phyloP scores from a whole-genome alignment of 495 filamentous ascomycete species.

The Penicillium arizonense region DNA sequence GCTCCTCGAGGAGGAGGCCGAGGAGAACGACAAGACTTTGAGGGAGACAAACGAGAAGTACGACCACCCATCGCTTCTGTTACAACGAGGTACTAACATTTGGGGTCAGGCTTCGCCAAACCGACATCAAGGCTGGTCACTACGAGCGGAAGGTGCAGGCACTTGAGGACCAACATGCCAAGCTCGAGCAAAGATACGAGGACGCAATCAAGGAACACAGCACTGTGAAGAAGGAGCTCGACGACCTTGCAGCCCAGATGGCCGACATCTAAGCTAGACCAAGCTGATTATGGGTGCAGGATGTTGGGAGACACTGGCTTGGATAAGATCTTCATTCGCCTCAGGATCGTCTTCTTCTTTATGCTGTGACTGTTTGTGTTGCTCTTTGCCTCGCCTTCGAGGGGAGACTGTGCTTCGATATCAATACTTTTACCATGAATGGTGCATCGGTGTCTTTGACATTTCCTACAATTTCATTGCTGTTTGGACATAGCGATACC shows the following conservation, averaged over 20 bases:
- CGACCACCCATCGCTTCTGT: conserved; percentile 25
- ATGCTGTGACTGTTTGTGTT: conserved; percentile 25
- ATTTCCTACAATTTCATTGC: background rate
- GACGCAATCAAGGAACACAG: conserved; percentile 88
- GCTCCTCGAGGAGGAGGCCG: conserved; percentile 95
- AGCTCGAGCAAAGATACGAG: conserved; percentile 96
- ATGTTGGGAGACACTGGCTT: conserved; percentile 31
- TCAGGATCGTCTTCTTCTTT: conserved; percentile 27
- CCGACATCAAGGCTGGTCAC: conserved; percentile 98
- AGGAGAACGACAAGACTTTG: conserved; percentile 89
- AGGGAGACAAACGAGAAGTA: conserved; percentile 99
- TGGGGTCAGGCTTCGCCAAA: conserved; percentile 80
- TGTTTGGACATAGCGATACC: background rate
- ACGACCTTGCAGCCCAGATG: conserved; percentile 84
- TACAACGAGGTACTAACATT: conserved; percentile 17
- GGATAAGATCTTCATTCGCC: conserved; percentile 29
- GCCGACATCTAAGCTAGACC: conserved; percentile 71
- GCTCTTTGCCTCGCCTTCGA: conserved; percentile 19
- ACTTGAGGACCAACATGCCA: conserved; percentile 80
- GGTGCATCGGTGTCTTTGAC: conserved; percentile 13
- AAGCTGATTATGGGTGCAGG: conserved; percentile 21
- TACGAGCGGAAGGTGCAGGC: conserved; percentile 99
- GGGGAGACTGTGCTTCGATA: conserved; percentile 23
- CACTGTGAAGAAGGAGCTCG: conserved; percentile 83
- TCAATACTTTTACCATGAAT: conserved; percentile 17